Base-by-base conservation (phyloP, 2,329 filamentous ascomycete species). In the Remersonia thermophila region DNA sequence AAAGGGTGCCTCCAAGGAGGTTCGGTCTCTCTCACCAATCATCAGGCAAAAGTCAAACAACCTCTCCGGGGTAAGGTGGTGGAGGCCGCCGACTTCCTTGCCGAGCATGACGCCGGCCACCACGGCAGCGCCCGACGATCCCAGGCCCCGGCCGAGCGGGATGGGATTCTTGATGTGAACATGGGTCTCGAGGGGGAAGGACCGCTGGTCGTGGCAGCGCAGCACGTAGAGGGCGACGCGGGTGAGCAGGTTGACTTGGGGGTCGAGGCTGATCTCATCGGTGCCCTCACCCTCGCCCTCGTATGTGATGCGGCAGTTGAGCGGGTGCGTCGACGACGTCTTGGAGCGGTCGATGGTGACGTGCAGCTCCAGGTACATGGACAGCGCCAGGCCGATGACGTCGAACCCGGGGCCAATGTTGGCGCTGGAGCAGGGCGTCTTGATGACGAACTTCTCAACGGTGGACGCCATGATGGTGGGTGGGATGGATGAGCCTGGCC, bases 391-490 rank as follows among this genome's bases (percentile, higher is more conserved):
- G 49, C 91, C 85, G 57, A 96, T 94, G 51, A 95, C 89, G 67
- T 98, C 89, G 69, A 96, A 98, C 40, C 89, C 89, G 33, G 89
- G 89, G 49, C 85, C 89, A 55, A 96, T 95, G 67, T 96, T 96
- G 63, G 89, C 89, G 43, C 87, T 95, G 42, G 89, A 96, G 65
- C 84, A 93, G 47, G 89, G 89, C 43, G 85, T 84, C 62, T 72
- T 76, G 67, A 86, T 83, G 49, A 71, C 64, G 60, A 82, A 80
- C 37, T 73, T 74, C 53, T 76, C 70, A 12, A 29, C 11, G 30
- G 42, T 39, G 9, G 38, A 30, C 34, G 29, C 30, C 30, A 33
- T 37, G 25, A 6, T 23, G 20, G 20, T 23, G 20, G 20, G 20
- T 9, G 20, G 5, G 20, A 23, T 23, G 20, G 20, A 17, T 20